Evolutionary conservation across 768 basidiomycete species (phyloP).

Genomic region (Rhodotorula paludigena): DNA sequence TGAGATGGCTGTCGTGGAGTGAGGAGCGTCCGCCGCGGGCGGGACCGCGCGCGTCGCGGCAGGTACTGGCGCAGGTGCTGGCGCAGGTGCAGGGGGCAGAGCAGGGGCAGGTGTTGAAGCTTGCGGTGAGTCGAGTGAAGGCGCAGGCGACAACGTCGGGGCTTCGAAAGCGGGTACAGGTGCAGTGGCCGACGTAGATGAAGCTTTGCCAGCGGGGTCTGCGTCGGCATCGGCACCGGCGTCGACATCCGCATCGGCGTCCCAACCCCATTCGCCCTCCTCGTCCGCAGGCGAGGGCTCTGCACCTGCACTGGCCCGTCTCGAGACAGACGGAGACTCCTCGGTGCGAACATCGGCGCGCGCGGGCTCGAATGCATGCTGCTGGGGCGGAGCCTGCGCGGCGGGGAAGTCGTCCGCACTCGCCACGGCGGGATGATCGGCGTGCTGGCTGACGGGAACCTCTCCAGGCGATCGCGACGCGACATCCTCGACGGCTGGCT

Average conservation of each 20-base stretch:
- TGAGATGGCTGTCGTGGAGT: too few relatives aligned
- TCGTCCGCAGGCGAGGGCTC: neutral
- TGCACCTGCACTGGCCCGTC: neutral
- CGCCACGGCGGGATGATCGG: too few relatives aligned
- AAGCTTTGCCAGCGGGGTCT: neutral
- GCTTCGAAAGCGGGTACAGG: neutral
- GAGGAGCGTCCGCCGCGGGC: too few relatives aligned
- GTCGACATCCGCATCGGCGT: neutral
- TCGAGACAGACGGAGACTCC: too few relatives aligned
- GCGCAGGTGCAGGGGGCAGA: neutral
- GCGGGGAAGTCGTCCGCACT: too few relatives aligned
- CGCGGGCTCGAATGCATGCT: too few relatives aligned
- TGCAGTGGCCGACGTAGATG: neutral
- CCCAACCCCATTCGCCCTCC: slow-evolving; percentile 14
- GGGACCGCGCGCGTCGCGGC: too few relatives aligned
- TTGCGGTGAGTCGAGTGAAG: neutral
- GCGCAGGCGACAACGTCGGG: too few relatives aligned
- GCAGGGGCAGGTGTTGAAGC: neutral
- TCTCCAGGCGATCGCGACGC: too few relatives aligned
- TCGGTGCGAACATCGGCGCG: too few relatives aligned
- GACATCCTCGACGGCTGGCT: neutral
- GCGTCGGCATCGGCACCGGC: neutral
- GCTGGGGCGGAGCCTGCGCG: too few relatives aligned
- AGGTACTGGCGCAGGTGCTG: neutral
- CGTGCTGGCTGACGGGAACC: too few relatives aligned